These are phyloP conservation scores for Solanum medicagineum DNA, from an alignment of 257 asterid genomes.

Conservation along the genomic window DNA sequence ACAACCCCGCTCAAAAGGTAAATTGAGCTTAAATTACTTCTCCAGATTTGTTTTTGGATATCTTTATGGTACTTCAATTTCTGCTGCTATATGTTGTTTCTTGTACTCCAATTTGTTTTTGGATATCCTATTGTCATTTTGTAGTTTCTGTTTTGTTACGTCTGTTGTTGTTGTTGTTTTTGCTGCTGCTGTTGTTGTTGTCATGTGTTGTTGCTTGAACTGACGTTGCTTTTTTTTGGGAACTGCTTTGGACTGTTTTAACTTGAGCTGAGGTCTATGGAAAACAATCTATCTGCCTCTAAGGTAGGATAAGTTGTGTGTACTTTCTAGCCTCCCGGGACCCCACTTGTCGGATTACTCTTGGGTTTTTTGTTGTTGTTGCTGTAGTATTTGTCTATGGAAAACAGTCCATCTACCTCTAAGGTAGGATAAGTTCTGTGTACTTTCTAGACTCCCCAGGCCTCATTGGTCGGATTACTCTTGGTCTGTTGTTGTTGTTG, in stretches of 20 bases:
- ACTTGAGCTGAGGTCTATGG: not conserved
- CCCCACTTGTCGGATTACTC: not conserved
- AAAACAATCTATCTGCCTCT: not conserved
- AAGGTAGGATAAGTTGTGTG: not conserved
- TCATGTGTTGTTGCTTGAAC: not conserved
- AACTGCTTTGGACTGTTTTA: not conserved
- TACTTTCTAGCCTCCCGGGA: not conserved
- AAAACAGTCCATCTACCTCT: not conserved
- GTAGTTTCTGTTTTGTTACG: not conserved
- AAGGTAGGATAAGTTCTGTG: not conserved
- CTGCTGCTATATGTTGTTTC: not conserved
- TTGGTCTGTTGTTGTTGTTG: not conserved
- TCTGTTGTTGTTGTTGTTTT: not conserved
- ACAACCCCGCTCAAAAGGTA: not conserved
- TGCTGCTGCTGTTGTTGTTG: not conserved
- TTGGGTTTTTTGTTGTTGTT: not conserved
- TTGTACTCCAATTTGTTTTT: not conserved
- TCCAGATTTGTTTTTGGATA: not conserved
- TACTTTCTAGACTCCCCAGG: not conserved
- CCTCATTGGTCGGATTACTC: not conserved
- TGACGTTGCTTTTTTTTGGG: too few species aligned
- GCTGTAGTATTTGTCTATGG: not conserved
- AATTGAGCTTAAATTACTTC: not conserved
- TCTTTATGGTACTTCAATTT: not conserved
- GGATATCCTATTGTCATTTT: not conserved